Evolutionary conservation across 768 basidiomycete species (phyloP).

Genomic region (Hysterangium stoloniferum): DNA sequence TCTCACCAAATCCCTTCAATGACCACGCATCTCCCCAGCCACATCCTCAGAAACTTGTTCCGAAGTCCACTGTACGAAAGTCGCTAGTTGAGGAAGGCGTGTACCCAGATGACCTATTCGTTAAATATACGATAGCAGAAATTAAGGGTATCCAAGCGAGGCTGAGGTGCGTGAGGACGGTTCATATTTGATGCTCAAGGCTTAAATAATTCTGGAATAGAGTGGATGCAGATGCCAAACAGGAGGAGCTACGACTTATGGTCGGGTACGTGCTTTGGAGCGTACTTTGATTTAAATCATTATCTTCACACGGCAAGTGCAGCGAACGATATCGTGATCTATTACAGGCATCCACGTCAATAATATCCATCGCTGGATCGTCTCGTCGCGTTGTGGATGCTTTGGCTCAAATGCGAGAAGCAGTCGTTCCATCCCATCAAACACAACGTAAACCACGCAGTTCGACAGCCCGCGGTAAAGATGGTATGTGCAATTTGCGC

Average conservation of each 20-base stretch:
- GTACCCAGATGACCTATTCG: constrained; percentile 71
- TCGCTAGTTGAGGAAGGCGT: constrained; percentile 12
- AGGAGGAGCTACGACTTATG: constrained; percentile 83
- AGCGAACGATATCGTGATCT: constrained; percentile 89
- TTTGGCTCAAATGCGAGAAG: constrained; percentile 51
- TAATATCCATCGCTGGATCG: constrained; percentile 66
- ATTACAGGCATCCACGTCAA: constrained; percentile 78
- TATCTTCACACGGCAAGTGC: constrained; percentile 44
- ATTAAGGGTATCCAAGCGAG: constrained; percentile 61
- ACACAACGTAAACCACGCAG: constrained; percentile 8
- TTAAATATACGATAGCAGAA: constrained; percentile 61
- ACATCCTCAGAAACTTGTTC: not conserved
- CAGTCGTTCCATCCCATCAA: constrained; percentile 27
- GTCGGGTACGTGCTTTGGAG: constrained; percentile 64
- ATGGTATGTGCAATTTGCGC: constrained; percentile 13
- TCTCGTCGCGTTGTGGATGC: constrained; percentile 57
- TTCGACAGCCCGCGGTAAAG: constrained; percentile 6
- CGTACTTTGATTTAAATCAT: constrained; percentile 10
- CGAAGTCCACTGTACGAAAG: constrained; percentile 1
- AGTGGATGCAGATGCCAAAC: constrained; percentile 77
- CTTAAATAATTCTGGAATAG: constrained; percentile 30
- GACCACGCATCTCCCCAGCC: not conserved
- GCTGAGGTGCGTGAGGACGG: constrained; percentile 42
- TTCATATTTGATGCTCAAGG: not conserved
- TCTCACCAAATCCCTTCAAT: not conserved